Percentiles rank a stretch among this genome's conserved stretches.
Conservation (phyloP, 2,329 filamentous ascomycete species). For the Thielaviopsis euricoi region DNA sequence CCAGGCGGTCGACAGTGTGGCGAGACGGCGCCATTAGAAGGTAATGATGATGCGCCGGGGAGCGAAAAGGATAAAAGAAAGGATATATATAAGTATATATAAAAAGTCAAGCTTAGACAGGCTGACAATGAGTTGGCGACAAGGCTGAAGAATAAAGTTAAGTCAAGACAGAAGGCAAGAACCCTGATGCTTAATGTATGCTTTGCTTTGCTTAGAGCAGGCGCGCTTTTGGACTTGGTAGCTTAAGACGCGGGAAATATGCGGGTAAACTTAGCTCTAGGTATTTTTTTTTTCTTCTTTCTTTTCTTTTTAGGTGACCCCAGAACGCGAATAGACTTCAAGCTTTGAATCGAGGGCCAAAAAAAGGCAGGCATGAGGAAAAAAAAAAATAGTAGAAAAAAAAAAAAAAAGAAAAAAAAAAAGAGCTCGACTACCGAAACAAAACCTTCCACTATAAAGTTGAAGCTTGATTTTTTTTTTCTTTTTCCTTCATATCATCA, state of each 20-base stretch:
- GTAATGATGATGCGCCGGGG: no score
- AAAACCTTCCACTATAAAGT: not conserved
- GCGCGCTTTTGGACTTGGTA: not conserved
- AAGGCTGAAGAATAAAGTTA: not conserved
- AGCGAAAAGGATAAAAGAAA: not conserved
- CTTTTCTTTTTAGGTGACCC: not conserved
- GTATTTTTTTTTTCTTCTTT: not conserved
- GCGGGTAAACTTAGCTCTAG: not conserved
- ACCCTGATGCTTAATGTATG: not conserved
- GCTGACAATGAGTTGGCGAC: not conserved
- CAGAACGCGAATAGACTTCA: not conserved
- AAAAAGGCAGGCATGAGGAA: not conserved
- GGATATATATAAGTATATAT: not conserved
- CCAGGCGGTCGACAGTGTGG: conserved; percentile 73
- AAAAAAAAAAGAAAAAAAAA: not conserved
- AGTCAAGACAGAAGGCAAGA: not conserved
- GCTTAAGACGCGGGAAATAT: not conserved
- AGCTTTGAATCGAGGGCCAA: not conserved
- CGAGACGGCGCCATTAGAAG: conserved; percentile 2
- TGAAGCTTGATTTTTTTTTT: not conserved
- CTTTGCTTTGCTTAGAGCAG: not conserved
- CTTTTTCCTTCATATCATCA: no score
- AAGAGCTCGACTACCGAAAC: not conserved
- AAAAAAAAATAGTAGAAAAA: not conserved
- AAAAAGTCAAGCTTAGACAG: not conserved